These are phyloP conservation scores for Backusella morwellensis DNA, from an alignment of 192 early-diverging fungal species.

Conservation along the genomic window DNA sequence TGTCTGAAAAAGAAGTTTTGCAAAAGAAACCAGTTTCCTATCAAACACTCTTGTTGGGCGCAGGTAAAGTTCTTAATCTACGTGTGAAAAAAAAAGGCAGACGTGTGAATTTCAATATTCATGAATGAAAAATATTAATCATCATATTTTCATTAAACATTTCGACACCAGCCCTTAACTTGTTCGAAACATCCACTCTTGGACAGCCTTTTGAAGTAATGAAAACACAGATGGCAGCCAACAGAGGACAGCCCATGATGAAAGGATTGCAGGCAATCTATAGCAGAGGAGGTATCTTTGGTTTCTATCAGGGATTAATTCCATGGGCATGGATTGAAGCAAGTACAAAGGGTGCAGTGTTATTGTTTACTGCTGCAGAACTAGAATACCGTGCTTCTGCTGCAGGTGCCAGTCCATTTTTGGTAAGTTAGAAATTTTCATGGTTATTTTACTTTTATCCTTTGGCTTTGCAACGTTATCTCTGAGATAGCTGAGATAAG, in stretches of 20 bases:
- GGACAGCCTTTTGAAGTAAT: conserved; percentile 97
- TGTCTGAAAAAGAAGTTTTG: conserved; percentile 24
- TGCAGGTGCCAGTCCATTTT: conserved; percentile 53
- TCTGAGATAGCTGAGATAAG: neutral
- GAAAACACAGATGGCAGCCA: conserved; percentile 94
- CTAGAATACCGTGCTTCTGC: conserved; percentile 48
- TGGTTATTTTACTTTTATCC: neutral
- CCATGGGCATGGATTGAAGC: conserved; percentile 68
- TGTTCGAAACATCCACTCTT: conserved; percentile 89
- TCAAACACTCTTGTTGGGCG: conserved; percentile 84
- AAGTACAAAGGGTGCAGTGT: conserved; percentile 59
- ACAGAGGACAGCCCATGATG: conserved; percentile 79
- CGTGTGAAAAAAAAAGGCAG: neutral
- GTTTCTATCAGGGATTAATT: conserved; percentile 92
- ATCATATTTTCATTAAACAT: neutral
- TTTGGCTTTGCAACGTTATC: neutral
- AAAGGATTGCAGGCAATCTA: conserved; percentile 76
- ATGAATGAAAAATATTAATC: neutral
- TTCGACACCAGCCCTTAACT: conserved; percentile 49
- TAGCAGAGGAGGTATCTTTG: conserved; percentile 81
- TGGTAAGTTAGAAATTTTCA: conserved; percentile 27
- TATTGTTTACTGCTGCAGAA: conserved; percentile 60
- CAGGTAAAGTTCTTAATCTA: conserved; percentile 48
- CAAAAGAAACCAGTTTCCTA: conserved; percentile 88
- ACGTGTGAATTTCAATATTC: neutral